Evolutionary conservation across 2,329 filamentous ascomycete species (phyloP).

Genomic region (Colletotrichum echinochloae): DNA sequence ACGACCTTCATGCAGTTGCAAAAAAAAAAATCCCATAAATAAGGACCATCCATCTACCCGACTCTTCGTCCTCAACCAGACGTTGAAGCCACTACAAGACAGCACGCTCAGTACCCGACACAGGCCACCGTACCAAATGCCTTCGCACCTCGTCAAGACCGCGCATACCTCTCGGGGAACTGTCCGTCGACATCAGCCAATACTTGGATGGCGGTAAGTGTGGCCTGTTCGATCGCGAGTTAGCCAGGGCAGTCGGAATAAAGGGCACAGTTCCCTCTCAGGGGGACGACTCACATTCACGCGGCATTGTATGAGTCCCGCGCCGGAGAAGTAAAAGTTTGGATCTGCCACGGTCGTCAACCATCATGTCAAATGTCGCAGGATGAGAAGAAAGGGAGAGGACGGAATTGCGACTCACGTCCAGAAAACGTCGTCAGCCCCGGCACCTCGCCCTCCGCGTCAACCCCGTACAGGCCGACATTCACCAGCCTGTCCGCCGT

Average conservation of each 20-base stretch:
- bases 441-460: slow-evolving; percentile 27
- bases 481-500: slow-evolving; percentile 29
- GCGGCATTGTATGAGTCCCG: background rate
- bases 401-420: slow-evolving; percentile 10
- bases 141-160: background rate
- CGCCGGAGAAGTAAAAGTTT: slow-evolving; percentile 31
- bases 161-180: slow-evolving; percentile 28
- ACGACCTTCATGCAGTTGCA: background rate
- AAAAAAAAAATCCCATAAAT: no score
- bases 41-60: no score
- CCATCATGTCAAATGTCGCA: background rate
- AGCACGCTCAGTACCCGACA: no score
- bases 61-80: background rate
- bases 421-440: slow-evolving; percentile 25
- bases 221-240: slow-evolving; percentile 3
- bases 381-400: background rate
- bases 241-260: background rate
- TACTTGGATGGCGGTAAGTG: slow-evolving; percentile 21
- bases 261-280: background rate
- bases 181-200: slow-evolving; percentile 24
- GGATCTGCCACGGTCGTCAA: slow-evolving; percentile 13
- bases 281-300: slow-evolving; percentile 11
- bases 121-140: background rate
- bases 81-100: no score
- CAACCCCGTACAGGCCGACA: slow-evolving; percentile 6